Conservation (phyloP, 2,329 filamentous ascomycete genomes). For the Emergomyces pasteurianus region DNA sequence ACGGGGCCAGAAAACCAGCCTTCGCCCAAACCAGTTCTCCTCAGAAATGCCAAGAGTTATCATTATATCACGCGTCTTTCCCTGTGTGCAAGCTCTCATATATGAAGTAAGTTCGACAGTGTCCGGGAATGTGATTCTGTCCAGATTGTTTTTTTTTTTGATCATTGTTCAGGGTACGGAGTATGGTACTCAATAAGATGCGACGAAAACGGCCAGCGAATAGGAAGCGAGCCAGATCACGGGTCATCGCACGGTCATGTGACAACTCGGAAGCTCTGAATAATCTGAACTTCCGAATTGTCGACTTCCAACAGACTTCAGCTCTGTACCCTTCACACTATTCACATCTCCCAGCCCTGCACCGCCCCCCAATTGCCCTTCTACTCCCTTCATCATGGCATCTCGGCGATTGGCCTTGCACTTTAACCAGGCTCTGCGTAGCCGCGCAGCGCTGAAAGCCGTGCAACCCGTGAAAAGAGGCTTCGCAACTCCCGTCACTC, state of each 20-base stretch:
- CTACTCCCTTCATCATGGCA: constrained; percentile 56
- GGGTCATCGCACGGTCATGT: constrained; percentile 33
- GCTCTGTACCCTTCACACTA: constrained; percentile 23
- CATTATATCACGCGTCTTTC: neutral
- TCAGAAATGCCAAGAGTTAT: neutral
- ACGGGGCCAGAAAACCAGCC: neutral
- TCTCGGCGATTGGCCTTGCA: constrained; percentile 95
- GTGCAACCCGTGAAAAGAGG: constrained; percentile 68
- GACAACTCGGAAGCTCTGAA: constrained; percentile 32
- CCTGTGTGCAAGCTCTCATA: neutral
- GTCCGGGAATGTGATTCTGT: neutral
- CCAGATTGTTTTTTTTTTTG: neutral
- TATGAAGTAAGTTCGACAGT: neutral
- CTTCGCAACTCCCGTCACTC: constrained; percentile 70
- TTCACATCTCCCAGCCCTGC: constrained; percentile 29
- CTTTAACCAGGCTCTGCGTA: constrained; percentile 81
- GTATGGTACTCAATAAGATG: neutral
- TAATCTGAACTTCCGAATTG: constrained; percentile 37
- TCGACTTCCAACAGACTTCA: constrained; percentile 28
- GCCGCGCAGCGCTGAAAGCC: constrained; percentile 69
- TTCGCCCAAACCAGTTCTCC: neutral
- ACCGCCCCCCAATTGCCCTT: constrained; percentile 34
- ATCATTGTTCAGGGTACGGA: neutral
- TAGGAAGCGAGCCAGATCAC: constrained; percentile 20
- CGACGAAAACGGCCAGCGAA: neutral